phyloP scores from a whole-genome alignment of 306 rosid species.

The Prunus mira region DNA sequence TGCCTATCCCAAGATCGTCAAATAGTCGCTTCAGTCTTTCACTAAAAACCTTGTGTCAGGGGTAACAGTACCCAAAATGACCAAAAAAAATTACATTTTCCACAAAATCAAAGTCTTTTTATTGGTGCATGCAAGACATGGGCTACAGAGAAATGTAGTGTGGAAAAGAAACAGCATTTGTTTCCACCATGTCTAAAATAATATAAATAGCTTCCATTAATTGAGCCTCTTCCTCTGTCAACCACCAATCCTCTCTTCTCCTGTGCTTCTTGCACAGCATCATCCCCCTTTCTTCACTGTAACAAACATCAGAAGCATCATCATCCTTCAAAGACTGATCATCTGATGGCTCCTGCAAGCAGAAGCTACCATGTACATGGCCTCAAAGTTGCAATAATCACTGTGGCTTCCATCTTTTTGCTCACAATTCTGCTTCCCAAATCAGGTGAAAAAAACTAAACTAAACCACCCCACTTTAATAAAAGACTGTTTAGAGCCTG shows the following conservation, averaged over 20 bases:
- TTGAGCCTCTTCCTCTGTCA: slow-evolving; percentile 5
- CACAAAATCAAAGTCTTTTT: slow-evolving; percentile 18
- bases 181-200: slow-evolving; percentile 26
- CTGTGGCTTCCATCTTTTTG: slow-evolving; percentile 60
- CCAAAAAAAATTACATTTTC: slow-evolving; percentile 20
- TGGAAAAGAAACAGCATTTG: slow-evolving; percentile 46
- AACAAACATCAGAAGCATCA: slow-evolving; percentile 27
- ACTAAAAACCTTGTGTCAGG: slow-evolving; percentile 31
- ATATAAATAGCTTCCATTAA: background rate
- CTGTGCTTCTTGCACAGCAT: slow-evolving; percentile 21
- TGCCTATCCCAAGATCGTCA: slow-evolving; percentile 24
- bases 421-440: slow-evolving; percentile 45
- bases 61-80: slow-evolving; percentile 48
- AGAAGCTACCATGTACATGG: slow-evolving; percentile 28
- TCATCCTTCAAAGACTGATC: background rate
- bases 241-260: slow-evolving; percentile 28
- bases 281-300: slow-evolving; percentile 34
- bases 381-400: slow-evolving; percentile 34
- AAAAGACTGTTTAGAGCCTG: too few species aligned
- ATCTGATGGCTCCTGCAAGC: slow-evolving; percentile 44
- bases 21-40: slow-evolving; percentile 26
- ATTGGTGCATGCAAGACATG: slow-evolving; percentile 48
- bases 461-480: background rate
- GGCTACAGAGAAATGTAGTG: slow-evolving; percentile 52
- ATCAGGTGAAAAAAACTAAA: slow-evolving; percentile 43